Percentiles rank a stretch among this genome's conserved stretches.
Conservation (phyloP, 2,329 filamentous ascomycete genomes). For the Curvularia spicifera region DNA sequence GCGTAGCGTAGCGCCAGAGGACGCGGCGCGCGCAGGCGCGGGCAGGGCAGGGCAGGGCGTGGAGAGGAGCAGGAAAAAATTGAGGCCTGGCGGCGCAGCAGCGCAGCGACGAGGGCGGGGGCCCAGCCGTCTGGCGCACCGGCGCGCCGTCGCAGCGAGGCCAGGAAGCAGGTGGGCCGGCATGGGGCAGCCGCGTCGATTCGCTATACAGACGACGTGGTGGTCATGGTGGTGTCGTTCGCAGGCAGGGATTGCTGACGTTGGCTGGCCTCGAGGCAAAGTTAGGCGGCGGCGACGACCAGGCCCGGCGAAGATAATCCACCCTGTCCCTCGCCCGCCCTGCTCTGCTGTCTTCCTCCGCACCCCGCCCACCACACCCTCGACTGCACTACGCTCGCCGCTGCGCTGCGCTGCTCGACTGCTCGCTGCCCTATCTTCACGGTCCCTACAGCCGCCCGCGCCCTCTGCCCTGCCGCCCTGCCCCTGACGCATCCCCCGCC, state of each 20-base stretch:
- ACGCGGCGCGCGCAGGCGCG: neutral
- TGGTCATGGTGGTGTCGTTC: conserved; percentile 30
- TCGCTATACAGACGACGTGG: neutral
- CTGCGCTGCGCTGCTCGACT: conserved; percentile 4
- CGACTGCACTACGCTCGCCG: neutral
- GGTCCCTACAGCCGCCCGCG: neutral
- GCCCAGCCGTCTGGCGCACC: conserved; percentile 15
- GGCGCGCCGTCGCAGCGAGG: conserved; percentile 1
- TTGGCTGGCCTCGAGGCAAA: conserved; percentile 16
- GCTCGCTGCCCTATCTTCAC: conserved; percentile 3
- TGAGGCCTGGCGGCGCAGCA: neutral
- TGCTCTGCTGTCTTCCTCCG: conserved; percentile 7
- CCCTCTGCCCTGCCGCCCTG: neutral
- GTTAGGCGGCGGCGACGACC: conserved; percentile 27
- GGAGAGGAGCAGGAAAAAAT: conserved; percentile 1
- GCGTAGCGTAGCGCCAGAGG: neutral
- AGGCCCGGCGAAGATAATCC: conserved; percentile 16
- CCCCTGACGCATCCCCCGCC: conserved; percentile 21
- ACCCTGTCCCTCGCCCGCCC: conserved; percentile 12
- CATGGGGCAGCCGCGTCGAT: conserved; percentile 13
- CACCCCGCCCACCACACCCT: conserved; percentile 18
- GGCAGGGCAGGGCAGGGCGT: neutral
- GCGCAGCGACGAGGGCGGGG: neutral
- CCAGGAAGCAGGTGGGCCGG: conserved; percentile 4
- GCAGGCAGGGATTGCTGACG: conserved; percentile 32